Evolutionary conservation across 139 green algal genomes (phyloP).

Genomic region (Chlorella sorokiniana): DNA sequence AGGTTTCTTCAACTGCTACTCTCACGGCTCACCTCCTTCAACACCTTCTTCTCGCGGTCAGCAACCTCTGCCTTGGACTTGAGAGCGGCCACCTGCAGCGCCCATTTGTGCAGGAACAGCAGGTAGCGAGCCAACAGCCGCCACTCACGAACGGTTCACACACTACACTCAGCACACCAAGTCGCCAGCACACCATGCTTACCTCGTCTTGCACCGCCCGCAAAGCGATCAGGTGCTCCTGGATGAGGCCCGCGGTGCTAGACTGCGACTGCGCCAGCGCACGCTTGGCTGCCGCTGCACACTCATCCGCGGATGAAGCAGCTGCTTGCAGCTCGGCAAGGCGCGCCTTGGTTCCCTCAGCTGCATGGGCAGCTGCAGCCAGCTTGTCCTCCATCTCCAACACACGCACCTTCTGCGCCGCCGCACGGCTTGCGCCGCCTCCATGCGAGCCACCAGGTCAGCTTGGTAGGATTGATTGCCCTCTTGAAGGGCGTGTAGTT

Average conservation of each 20-base stretch:
- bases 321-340: background rate
- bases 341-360: too few relatives aligned
- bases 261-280: background rate
- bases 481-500: background rate
- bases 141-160: too few relatives aligned
- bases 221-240: slow-evolving; percentile 1
- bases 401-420: background rate
- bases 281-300: background rate
- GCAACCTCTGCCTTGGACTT: slow-evolving; percentile 12
- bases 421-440: background rate
- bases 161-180: background rate
- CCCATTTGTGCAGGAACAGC: background rate
- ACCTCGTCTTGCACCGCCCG: slow-evolving; percentile 13
- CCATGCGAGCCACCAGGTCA: background rate
- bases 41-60: background rate
- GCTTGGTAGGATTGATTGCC: too few relatives aligned
- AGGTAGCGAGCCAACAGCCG: background rate
- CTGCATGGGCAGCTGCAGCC: too few relatives aligned
- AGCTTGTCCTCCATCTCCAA: background rate
- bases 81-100: slow-evolving; percentile 6
- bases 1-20: background rate
- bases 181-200: background rate
- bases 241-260: background rate
- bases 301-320: background rate
- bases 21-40: slow-evolving; percentile 4